phyloP scores from a whole-genome alignment of 257 asterid genomes.

The Solanum paucissectum region DNA sequence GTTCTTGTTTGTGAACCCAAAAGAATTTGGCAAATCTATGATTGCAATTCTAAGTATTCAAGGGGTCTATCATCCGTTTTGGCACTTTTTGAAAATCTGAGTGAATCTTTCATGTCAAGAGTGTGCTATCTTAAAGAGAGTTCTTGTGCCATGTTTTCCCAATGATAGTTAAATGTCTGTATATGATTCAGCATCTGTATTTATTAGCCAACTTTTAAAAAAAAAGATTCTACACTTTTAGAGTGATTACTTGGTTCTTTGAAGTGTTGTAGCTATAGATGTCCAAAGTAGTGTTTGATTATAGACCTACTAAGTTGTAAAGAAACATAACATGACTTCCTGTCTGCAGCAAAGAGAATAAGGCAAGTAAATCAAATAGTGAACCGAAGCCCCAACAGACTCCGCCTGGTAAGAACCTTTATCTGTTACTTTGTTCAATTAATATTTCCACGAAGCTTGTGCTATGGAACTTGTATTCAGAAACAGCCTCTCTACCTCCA shows the following conservation, averaged over 20 bases:
- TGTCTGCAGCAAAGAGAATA: conserved; percentile 66
- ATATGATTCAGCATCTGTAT: background rate
- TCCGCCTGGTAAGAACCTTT: conserved; percentile 41
- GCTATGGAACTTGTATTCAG: background rate
- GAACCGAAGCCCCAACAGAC: conserved; percentile 56
- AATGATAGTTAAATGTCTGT: background rate
- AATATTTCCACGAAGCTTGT: background rate
- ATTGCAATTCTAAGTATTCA: background rate
- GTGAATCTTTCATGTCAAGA: background rate
- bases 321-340: background rate
- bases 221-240: background rate
- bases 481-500: background rate
- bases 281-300: background rate
- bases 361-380: conserved; percentile 25
- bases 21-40: background rate
- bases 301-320: background rate
- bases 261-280: background rate
- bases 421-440: background rate
- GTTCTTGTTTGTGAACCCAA: background rate
- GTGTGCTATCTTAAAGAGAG: background rate
- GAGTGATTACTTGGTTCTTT: background rate
- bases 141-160: background rate
- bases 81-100: background rate
- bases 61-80: background rate
- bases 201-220: background rate